Evolutionary conservation across 345 rosid species (phyloP).

Genomic region (Eucalyptus cloeziana): DNA sequence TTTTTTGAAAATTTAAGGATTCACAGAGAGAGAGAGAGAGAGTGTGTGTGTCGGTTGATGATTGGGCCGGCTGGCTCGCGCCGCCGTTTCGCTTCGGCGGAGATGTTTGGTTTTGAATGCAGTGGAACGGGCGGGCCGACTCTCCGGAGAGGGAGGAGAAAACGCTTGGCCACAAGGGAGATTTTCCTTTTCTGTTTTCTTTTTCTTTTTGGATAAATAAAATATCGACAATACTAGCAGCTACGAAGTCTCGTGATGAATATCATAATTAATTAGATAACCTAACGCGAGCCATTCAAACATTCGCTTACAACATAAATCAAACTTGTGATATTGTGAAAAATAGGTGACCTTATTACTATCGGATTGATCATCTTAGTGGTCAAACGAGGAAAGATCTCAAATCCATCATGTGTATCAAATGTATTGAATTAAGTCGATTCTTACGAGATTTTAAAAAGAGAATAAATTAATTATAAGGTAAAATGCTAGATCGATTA

Average conservation of each 20-base stretch:
- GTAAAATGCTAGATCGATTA: background rate
- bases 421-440: no score
- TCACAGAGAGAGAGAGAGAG: background rate
- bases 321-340: no score
- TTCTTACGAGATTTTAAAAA: background rate
- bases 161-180: background rate
- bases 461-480: no score
- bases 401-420: rapidly evolving
- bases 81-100: background rate
- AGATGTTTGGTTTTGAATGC: background rate
- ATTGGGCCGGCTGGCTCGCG: background rate
- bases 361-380: no score
- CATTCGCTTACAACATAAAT: background rate
- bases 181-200: background rate
- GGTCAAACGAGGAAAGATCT: rapidly evolving
- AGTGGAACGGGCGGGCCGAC: background rate
- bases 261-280: background rate
- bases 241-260: background rate
- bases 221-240: background rate
- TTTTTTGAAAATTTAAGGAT: background rate
- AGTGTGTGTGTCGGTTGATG: background rate
- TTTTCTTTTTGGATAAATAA: background rate
- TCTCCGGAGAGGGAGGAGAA: background rate
- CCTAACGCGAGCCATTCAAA: background rate
- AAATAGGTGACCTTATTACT: no score